Evolutionary conservation across 2,329 filamentous ascomycete species (phyloP).

Genomic region (Aureobasidium namibiae): DNA sequence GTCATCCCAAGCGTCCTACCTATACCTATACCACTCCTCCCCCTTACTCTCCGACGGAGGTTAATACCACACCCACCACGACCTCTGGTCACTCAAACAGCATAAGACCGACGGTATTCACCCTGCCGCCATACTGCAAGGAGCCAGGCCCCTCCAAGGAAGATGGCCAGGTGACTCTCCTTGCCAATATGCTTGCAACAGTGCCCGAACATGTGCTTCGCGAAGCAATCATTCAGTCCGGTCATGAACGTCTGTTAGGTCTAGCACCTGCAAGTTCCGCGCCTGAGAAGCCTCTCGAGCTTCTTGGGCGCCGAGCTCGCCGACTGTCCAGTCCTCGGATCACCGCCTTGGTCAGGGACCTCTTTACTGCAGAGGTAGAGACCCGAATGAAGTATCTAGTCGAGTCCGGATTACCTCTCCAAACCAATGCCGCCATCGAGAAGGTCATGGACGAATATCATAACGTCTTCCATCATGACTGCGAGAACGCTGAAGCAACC

Average conservation of each 20-base stretch:
- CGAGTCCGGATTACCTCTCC: not conserved
- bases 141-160: not conserved
- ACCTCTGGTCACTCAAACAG: not conserved
- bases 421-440: not conserved
- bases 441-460: slow-evolving; percentile 4
- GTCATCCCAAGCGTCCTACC: not conserved
- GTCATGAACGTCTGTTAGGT: not conserved
- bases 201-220: slow-evolving; percentile 1
- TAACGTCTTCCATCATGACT: not conserved
- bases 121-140: not conserved
- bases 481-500: not conserved
- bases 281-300: not conserved
- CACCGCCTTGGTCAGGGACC: not conserved
- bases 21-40: not conserved
- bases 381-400: not conserved
- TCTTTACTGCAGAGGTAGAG: not conserved
- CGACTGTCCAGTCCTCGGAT: not conserved
- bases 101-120: slow-evolving; percentile 1
- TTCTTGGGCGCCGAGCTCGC: too few species aligned
- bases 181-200: not conserved
- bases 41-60: not conserved
- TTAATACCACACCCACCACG: not conserved
- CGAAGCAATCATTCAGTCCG: not conserved
- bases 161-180: not conserved
- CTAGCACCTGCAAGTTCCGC: not conserved